phyloP scores from a whole-genome alignment of 2,329 filamentous ascomycete genomes.

The Sclerotiophoma versabilis region DNA sequence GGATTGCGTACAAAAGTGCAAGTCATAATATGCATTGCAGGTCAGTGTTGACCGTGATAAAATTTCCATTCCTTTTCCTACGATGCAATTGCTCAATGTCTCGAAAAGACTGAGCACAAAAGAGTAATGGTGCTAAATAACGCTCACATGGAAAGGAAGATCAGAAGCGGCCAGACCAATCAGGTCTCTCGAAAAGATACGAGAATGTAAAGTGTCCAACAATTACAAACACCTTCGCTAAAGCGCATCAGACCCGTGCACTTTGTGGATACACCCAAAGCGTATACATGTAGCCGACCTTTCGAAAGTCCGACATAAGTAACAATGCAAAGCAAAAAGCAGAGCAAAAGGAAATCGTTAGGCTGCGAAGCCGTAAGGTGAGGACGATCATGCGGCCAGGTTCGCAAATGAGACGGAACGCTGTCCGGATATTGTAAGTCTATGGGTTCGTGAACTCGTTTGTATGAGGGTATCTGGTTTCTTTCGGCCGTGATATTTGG shows the following conservation, averaged over 20 bases:
- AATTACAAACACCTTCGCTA: conserved; percentile 20
- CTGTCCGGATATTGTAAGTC: conserved; percentile 28
- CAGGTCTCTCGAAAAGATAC: neutral
- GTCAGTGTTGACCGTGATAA: neutral
- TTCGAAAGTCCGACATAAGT: neutral
- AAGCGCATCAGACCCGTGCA: conserved; percentile 7
- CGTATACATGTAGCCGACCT: conserved; percentile 14
- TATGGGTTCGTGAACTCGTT: conserved; percentile 49
- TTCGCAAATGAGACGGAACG: conserved; percentile 2
- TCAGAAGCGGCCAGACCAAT: neutral
- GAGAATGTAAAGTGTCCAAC: conserved; percentile 8
- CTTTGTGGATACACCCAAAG: conserved; percentile 10
- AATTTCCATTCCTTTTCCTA: conserved; percentile 6
- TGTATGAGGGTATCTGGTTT: conserved; percentile 48
- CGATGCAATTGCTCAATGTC: conserved; percentile 7
- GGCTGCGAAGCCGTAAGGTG: conserved; percentile 15
- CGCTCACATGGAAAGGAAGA: conserved; percentile 15
- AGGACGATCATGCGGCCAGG: conserved; percentile 12
- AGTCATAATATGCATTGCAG: neutral
- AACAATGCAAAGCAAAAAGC: conserved; percentile 14
- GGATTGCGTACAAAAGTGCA: too few species aligned
- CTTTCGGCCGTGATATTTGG: conserved; percentile 33
- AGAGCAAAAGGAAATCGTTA: conserved; percentile 18
- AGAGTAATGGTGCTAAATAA: conserved; percentile 13
- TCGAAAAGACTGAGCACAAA: conserved; percentile 4